A percentile compares a stretch with the other conserved stretches of the same genome.
Conservation (phyloP, 1,284 basidiomycete genomes). For the Pterulicium gracile region DNA sequence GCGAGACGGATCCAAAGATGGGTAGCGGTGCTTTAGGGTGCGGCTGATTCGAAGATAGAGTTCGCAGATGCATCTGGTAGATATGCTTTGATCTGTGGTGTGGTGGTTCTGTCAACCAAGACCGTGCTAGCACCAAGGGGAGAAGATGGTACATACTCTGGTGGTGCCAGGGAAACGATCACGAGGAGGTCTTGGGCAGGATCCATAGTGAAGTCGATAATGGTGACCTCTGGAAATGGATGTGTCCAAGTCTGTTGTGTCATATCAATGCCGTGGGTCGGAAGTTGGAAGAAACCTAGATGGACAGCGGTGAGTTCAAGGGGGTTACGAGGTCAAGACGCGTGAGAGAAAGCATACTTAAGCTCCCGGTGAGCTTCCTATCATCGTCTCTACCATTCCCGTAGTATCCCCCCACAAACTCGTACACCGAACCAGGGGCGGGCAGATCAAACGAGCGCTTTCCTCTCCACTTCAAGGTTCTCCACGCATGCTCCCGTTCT, state of each 20-base stretch:
- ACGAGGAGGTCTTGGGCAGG: conserved; percentile 39
- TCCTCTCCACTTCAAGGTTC: conserved; percentile 25
- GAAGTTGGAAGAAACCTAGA: conserved; percentile 34
- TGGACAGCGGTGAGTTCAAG: too few species aligned
- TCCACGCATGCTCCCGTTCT: conserved; percentile 33
- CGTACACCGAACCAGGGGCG: conserved; percentile 35
- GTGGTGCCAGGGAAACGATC: conserved; percentile 29
- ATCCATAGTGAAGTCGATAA: conserved; percentile 45
- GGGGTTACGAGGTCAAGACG: too few species aligned
- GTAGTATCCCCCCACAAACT: conserved; percentile 38
- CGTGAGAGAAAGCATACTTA: too few species aligned
- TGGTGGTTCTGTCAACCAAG: conserved; percentile 2
- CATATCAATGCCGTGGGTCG: conserved; percentile 11
- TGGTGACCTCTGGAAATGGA: conserved; percentile 23
- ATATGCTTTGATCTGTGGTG: conserved; percentile 24
- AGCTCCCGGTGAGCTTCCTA: conserved; percentile 19
- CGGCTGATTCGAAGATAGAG: conserved; percentile 34
- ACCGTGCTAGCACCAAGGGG: conserved; percentile 2
- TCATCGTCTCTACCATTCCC: conserved; percentile 33
- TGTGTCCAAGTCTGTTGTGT: conserved; percentile 25
- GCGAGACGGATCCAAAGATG: conserved; percentile 25
- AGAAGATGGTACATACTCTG: conserved; percentile 28
- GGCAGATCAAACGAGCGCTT: conserved; percentile 26
- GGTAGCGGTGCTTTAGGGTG: conserved; percentile 31
- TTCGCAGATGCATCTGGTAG: conserved; percentile 36